Evolutionary conservation across 2,329 filamentous ascomycete species (phyloP).

Genomic region (Alternaria viburni): DNA sequence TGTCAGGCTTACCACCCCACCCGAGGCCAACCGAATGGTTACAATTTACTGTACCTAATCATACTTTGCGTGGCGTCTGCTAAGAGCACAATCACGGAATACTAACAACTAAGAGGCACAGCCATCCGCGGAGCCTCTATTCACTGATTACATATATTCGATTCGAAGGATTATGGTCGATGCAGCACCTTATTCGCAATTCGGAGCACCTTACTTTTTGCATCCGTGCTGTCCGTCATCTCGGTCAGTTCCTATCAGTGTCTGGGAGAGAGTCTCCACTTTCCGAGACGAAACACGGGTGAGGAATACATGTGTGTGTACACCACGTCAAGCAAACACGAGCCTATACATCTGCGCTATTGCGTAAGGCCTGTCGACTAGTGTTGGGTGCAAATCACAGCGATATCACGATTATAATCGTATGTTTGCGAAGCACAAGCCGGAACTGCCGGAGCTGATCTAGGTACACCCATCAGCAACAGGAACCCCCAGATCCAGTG

Average conservation of each 20-base stretch:
- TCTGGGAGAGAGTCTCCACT: neutral
- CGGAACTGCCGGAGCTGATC: neutral
- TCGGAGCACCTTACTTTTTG: neutral
- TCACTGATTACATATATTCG: neutral
- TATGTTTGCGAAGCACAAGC: neutral
- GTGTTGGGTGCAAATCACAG: neutral
- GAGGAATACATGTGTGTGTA: neutral
- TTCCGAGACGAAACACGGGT: neutral
- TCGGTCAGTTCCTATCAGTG: neutral
- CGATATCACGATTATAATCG: neutral
- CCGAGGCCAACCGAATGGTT: neutral
- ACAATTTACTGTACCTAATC: constrained; percentile 16
- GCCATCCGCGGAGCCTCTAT: constrained; percentile 1
- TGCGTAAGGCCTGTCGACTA: neutral
- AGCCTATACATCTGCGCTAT: neutral
- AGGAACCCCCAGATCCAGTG: neutral
- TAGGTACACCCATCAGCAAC: neutral
- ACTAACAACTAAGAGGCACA: neutral
- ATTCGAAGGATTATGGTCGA: neutral
- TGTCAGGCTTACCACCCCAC: neutral
- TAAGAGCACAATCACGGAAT: neutral
- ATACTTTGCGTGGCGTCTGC: neutral
- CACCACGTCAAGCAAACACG: neutral
- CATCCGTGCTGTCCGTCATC: neutral
- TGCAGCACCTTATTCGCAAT: neutral